Evolutionary conservation across 1,284 basidiomycete genomes (phyloP).

Genomic region (Afroboletus lepidellus): DNA sequence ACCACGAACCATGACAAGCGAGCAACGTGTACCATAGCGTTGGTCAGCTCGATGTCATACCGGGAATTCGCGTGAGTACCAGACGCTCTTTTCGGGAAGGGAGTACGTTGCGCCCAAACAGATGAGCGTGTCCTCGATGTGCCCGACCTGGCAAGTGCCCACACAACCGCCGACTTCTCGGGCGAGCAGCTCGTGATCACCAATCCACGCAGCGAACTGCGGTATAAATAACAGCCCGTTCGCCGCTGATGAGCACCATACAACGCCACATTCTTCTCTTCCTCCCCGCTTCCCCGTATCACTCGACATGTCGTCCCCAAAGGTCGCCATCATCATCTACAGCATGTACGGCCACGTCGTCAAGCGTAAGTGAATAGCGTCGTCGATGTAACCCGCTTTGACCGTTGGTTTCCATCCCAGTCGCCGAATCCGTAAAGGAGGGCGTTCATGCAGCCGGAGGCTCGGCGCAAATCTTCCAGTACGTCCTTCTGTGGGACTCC

Average conservation of each 20-base stretch:
- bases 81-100: slow-evolving; percentile 12
- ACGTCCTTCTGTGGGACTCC: slow-evolving; percentile 5
- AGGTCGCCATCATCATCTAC: slow-evolving; percentile 50
- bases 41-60: neutral
- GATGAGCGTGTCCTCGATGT: slow-evolving; percentile 9
- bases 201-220: neutral
- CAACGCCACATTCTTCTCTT: neutral
- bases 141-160: slow-evolving; percentile 8
- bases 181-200: slow-evolving; percentile 5
- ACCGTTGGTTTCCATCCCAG: slow-evolving; percentile 6
- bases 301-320: slow-evolving; percentile 27
- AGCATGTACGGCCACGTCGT: slow-evolving; percentile 15
- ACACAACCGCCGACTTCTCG: neutral
- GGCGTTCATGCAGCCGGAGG: slow-evolving; percentile 51
- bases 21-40: neutral
- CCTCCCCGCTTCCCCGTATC: neutral
- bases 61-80: slow-evolving; percentile 17
- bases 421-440: slow-evolving; percentile 51
- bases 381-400: neutral
- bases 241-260: too few relatives aligned
- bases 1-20: too few relatives aligned
- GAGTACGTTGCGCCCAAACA: neutral
- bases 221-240: slow-evolving; percentile 22
- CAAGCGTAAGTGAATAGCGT: slow-evolving; percentile 21
- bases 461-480: slow-evolving; percentile 45